A percentile compares a stretch with the other conserved stretches of the same genome.
Evolutionary conservation across 1,139 yeast genomes (phyloP).

Genomic region (Saccharomyces hybrid): DNA sequence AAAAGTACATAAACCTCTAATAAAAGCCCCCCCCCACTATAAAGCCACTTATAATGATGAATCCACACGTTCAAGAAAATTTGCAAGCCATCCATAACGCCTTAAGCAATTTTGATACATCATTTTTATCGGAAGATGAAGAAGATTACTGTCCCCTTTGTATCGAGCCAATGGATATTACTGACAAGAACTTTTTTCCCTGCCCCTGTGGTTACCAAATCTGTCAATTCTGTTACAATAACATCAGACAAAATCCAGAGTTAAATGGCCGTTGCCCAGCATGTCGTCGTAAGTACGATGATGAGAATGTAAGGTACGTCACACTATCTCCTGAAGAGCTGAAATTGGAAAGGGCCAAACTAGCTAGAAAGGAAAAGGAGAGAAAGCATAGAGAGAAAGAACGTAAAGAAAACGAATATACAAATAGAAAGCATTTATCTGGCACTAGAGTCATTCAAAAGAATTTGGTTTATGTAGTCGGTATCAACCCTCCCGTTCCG

Average conservation of each 20-base stretch:
- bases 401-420: conserved; percentile 82
- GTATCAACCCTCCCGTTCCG: conserved; percentile 77
- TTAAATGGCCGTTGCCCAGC: conserved; percentile 96
- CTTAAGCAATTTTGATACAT: conserved; percentile 28
- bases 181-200: conserved; percentile 94
- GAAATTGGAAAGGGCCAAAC: conserved; percentile 68
- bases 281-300: conserved; percentile 90
- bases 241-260: conserved; percentile 91
- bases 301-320: conserved; percentile 83
- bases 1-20: not conserved
- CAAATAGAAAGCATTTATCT: conserved; percentile 85
- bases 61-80: conserved; percentile 26
- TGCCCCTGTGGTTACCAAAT: conserved; percentile 99
- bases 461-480: conserved; percentile 93
- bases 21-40: not conserved
- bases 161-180: conserved; percentile 94
- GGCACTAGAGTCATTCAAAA: conserved; percentile 97
- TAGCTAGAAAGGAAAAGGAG: conserved; percentile 75
- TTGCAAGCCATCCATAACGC: conserved; percentile 26
- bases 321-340: conserved; percentile 79
- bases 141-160: conserved; percentile 66
- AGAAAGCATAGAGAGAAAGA: conserved; percentile 87
- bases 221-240: conserved; percentile 96
- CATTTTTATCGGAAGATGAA: conserved; percentile 31
- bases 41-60: conserved; percentile 14